phyloP scores from a whole-genome alignment of 2,329 filamentous ascomycete species.

The Ceratocystis alfenasii region DNA sequence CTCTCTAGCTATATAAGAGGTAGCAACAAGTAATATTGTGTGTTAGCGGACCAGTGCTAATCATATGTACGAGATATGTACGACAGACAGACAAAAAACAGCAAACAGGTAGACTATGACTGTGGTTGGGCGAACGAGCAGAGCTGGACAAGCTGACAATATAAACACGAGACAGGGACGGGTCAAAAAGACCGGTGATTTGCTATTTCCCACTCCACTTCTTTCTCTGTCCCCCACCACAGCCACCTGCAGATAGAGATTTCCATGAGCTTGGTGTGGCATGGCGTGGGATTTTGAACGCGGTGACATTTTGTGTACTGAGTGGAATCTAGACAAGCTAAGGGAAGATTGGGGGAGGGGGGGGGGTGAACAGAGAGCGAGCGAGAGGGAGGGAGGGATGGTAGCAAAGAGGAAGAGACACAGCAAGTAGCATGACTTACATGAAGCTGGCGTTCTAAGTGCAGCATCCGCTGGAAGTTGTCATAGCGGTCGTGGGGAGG shows the following conservation, averaged over 20 bases:
- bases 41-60: conserved; percentile 6
- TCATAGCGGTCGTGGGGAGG: conserved; percentile 6
- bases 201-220: neutral
- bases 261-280: neutral
- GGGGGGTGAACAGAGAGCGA: neutral
- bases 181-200: neutral
- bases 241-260: neutral
- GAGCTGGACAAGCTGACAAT: conserved; percentile 10
- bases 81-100: neutral
- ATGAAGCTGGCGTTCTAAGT: conserved; percentile 16
- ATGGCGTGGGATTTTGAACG: conserved; percentile 7
- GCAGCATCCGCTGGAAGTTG: conserved; percentile 17
- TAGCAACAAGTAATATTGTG: neutral
- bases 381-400: neutral
- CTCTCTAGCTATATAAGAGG: conserved; percentile 15
- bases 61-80: neutral
- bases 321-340: conserved; percentile 4
- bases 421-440: conserved; percentile 1
- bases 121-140: neutral
- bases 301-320: conserved; percentile 3
- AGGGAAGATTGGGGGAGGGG: neutral
- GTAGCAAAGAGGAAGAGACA: neutral
- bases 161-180: conserved; percentile 4
- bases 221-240: neutral
- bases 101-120: neutral